Base-by-base conservation (phyloP, 805 yeast species). In the Nakazawaea ernobii region DNA sequence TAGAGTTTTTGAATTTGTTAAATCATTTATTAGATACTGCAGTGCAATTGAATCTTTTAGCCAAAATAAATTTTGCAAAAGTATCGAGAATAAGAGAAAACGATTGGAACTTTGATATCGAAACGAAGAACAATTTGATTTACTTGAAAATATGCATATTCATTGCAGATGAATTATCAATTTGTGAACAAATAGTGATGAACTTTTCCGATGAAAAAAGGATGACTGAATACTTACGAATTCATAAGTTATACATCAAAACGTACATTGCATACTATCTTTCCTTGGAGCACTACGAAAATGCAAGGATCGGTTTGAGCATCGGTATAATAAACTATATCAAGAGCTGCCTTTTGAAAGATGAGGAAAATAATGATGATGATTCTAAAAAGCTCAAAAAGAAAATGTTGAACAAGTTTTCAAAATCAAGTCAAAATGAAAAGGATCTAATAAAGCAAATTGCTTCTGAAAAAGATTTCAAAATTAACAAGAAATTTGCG, bases 61-160 rank as follows among this genome's bases (percentile, higher is more conserved):
- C 39, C 15, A 48, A 48, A 32, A 20, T 43, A 14, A 48, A 39
- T 30, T 33, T 4, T 17, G 6, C 20, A 11, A 43, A 43, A 17
- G 27, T 48, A 8, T 8, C 35, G 15, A 35, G 27, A 24, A 38
- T 48, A 5, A 35, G 11, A 30, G 20, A 33, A 14, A 39, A 42
- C 37, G 47, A 43, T 29, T 48, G 50, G 50, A 20, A 42, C 29
- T 48, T 48, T 35, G 35, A 43, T 4, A 30, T 48, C 9, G 41
- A 39, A 10, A 33, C 47, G 20, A 38, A 38, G 30, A 48, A 48
- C 37, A 24, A 29, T 29, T 14, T 26, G 15, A 48, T 43, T 3
- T 43, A 38, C 28, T 30, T 43, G 35, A 43, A 39, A 26, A 41
- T 48, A 11, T 37, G 50, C 20, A 27, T 48, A 24, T 48, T 15